Percentiles rank a stretch among this genome's conserved stretches.
These are phyloP conservation scores for Citeromyces matritensis DNA, from an alignment of 805 yeast genomes.

Conservation along the genomic window DNA sequence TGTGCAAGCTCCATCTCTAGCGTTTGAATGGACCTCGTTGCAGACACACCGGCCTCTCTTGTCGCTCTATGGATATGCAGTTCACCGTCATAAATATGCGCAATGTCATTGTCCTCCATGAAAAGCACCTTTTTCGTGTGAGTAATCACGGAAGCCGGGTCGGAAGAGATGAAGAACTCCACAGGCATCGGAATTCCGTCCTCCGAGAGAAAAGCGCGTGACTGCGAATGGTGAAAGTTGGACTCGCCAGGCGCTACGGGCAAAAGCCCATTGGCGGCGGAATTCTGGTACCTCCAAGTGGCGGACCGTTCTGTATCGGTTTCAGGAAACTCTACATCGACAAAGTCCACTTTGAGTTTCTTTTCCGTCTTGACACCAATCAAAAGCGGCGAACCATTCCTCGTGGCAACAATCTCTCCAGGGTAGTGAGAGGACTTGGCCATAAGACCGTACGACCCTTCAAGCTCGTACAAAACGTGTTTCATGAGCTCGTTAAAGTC, in stretches of 20 bases:
- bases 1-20: conserved; percentile 93
- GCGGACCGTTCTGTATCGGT: conserved; percentile 5
- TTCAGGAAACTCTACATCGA: conserved; percentile 76
- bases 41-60: conserved; percentile 75
- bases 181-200: conserved; percentile 88
- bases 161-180: conserved; percentile 92
- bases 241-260: conserved; percentile 41
- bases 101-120: conserved; percentile 96
- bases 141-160: conserved; percentile 91
- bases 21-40: conserved; percentile 92
- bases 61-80: conserved; percentile 95
- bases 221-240: conserved; percentile 72
- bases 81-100: conserved; percentile 96
- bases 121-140: conserved; percentile 95
- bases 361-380: conserved; percentile 95
- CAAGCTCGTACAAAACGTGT: conserved; percentile 81
- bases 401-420: conserved; percentile 89
- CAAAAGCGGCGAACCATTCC: conserved; percentile 95
- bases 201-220: conserved; percentile 92
- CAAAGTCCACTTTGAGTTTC: conserved; percentile 93
- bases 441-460: conserved; percentile 94
- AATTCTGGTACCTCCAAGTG: conserved; percentile 9
- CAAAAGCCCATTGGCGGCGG: conserved; percentile 13
- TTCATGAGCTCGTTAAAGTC: conserved; percentile 90
- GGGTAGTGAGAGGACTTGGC: conserved; percentile 90